phyloP scores from a whole-genome alignment of 192 early-diverging fungal genomes.

The Coemansia sp. region DNA sequence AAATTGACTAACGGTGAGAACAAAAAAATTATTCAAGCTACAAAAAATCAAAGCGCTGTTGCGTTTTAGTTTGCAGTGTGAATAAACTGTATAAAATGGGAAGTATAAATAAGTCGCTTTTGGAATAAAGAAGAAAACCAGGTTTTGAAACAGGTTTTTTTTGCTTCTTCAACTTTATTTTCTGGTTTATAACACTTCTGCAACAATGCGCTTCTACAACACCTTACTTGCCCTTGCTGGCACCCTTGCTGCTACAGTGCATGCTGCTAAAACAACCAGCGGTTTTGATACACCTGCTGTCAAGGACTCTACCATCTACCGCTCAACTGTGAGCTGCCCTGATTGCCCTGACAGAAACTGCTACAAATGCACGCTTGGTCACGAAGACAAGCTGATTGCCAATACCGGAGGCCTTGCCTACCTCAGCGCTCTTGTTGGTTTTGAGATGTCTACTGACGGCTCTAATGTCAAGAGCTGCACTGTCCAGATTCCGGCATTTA shows the following conservation, averaged over 20 bases:
- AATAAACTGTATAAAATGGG: background rate
- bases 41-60: no score
- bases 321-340: conserved; percentile 46
- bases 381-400: conserved; percentile 26
- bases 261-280: background rate
- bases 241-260: background rate
- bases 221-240: background rate
- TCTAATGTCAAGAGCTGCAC: conserved; percentile 29
- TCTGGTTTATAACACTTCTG: background rate
- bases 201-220: background rate
- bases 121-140: background rate
- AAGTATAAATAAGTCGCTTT: background rate
- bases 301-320: conserved; percentile 54
- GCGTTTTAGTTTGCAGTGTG: no score
- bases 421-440: conserved; percentile 35
- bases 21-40: conserved; percentile 1
- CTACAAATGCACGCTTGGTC: conserved; percentile 49
- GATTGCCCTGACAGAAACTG: conserved; percentile 49
- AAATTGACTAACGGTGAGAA: background rate
- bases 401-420: conserved; percentile 40
- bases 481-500: conserved; percentile 45
- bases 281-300: conserved; percentile 18
- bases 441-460: conserved; percentile 26
- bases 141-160: background rate
- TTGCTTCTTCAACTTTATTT: background rate